Percentiles rank a stretch among this genome's conserved stretches.
phyloP scores from a whole-genome alignment of 2,329 filamentous ascomycete species.

The Penicillium sp. region DNA sequence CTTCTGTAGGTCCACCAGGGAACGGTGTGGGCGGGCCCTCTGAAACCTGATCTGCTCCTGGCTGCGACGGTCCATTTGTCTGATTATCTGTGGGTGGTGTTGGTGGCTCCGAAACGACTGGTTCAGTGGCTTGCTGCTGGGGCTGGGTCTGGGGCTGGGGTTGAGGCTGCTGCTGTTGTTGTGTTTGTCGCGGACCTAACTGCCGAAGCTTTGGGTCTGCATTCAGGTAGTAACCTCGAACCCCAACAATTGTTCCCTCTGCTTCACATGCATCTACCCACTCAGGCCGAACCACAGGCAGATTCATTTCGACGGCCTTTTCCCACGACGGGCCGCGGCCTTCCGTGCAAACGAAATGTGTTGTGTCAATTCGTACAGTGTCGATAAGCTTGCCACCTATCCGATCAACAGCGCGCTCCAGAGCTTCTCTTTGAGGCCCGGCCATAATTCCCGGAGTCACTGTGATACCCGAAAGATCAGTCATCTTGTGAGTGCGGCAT shows the following conservation, averaged over 20 bases:
- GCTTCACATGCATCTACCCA: constrained; percentile 97
- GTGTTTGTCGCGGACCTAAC: constrained; percentile 34
- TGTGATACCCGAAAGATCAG: constrained; percentile 89
- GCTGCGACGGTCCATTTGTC: constrained; percentile 17
- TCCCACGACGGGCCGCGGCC: constrained; percentile 88
- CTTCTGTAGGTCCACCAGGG: constrained; percentile 18
- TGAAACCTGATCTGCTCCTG: constrained; percentile 9
- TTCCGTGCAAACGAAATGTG: constrained; percentile 96
- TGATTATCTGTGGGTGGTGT: constrained; percentile 20
- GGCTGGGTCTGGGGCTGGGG: constrained; percentile 19
- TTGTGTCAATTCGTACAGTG: constrained; percentile 90
- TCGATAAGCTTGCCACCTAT: constrained; percentile 93
- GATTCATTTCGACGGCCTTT: constrained; percentile 95
- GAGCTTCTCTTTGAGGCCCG: constrained; percentile 64
- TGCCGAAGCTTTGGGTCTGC: constrained; percentile 66
- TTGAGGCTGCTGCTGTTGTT: constrained; percentile 29
- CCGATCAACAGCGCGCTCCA: constrained; percentile 72
- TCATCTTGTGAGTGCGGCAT: constrained; percentile 97
- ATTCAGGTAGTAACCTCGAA: constrained; percentile 93
- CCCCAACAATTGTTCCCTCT: constrained; percentile 86
- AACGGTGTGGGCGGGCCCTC: constrained; percentile 22
- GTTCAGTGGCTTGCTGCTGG: constrained; percentile 1
- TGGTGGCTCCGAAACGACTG: constrained; percentile 10
- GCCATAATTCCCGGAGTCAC: constrained; percentile 88
- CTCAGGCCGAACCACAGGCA: constrained; percentile 92